Percentiles rank a stretch among this genome's conserved stretches.
Evolutionary conservation across 352 stramenopile species (phyloP).

Genomic region (Paralagenidium karlingii): DNA sequence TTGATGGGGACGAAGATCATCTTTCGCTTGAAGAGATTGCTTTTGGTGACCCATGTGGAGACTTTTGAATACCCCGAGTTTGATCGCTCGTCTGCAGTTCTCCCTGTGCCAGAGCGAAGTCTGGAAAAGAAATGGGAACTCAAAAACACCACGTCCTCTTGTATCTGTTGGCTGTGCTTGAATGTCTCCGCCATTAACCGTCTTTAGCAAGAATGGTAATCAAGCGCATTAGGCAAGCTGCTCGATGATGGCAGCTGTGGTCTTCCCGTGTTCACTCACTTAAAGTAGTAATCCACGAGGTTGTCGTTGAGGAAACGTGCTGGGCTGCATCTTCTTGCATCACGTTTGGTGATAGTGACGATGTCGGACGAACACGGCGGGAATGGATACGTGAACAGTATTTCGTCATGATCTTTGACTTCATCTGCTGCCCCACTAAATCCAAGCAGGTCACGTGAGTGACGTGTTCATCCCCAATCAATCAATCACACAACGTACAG

Average conservation of each 20-base stretch:
- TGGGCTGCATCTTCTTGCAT: constrained; percentile 43
- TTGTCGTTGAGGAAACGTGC: constrained; percentile 87
- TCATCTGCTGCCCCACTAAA: no score
- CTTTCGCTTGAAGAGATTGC: constrained; percentile 53
- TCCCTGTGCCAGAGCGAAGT: constrained; percentile 30
- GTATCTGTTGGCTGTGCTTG: constrained; percentile 24
- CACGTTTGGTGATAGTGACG: constrained; percentile 53
- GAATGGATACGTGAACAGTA: constrained; percentile 53
- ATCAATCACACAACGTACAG: no score
- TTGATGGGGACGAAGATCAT: constrained; percentile 84
- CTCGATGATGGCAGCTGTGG: constrained; percentile 9
- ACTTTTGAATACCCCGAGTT: constrained; percentile 68
- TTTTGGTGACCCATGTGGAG: constrained; percentile 48
- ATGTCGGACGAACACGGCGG: constrained; percentile 59
- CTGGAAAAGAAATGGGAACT: constrained; percentile 71
- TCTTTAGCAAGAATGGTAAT: background rate
- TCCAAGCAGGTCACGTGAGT: no score
- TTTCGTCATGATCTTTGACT: no score
- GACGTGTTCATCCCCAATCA: no score
- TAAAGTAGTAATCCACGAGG: constrained; percentile 88
- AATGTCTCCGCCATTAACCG: constrained; percentile 34
- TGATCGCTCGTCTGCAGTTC: constrained; percentile 14
- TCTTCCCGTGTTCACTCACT: no score
- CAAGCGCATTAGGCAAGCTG: background rate
- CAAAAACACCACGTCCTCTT: constrained; percentile 63